Base-by-base conservation (phyloP, 2,329 filamentous ascomycete genomes). In the Penicillium janthinellum region DNA sequence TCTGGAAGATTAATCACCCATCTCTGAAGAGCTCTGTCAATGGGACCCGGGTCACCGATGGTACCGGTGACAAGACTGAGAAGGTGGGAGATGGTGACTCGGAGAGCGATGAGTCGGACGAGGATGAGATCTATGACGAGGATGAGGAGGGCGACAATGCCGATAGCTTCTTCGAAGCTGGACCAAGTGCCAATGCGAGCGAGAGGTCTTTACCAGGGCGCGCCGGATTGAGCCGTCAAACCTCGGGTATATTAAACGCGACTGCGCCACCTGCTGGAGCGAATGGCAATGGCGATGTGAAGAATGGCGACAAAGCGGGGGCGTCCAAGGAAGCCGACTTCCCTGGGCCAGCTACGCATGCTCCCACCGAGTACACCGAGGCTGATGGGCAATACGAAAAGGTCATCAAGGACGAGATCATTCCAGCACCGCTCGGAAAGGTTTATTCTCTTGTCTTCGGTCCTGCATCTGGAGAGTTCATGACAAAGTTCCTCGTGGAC, bases 1-100 rank as follows among this genome's bases (percentile, higher is more conserved):
- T 99, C 59, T 99, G 95, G 95, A 96, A 96, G 75, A 89, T 97
- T 34, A 95, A 91, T 15, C 95, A 99, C 73, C 94, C 95, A 1
- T 91, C 92, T 57, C 79, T 99, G 34, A 91, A 92, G 75, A 96
- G 92, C 73, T 96, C 92, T 4, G 81, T 96, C 3, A 97, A 97
- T 64, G 94, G 95, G 2, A 91, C 96, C 11, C 85, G 87, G 12
- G 82, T 97, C 3, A 90, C 93, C 64, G 88, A 91, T 62, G 89
- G 91, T 5, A 87, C 84, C 4, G 92, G 92, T 22, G 93, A 97
- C 75, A 96, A 95, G 79, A 96, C 92, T 0, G 93, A 96, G 70
- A 95, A 96, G 75, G 78, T 81, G 60, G 75, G 75, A 38, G 90
- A 87, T 34, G 90, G 86, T 64, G 90, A 91, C 3, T 89, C 89